These are phyloP conservation scores for Pistacia atlantica DNA, from an alignment of 345 rosid species.

Conservation along the genomic window DNA sequence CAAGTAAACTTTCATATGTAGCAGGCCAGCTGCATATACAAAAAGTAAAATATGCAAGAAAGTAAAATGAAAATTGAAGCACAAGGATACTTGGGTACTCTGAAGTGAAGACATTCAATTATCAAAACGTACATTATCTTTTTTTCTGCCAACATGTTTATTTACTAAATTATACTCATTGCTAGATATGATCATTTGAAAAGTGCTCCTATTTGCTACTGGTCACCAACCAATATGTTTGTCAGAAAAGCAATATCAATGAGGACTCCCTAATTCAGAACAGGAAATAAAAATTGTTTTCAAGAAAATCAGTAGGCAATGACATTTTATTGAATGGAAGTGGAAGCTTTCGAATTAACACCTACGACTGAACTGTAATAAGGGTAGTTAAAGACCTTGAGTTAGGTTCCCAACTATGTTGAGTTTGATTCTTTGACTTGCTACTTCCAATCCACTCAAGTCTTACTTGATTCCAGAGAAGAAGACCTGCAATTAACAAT, in stretches of 20 bases:
- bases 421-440: conserved; percentile 26
- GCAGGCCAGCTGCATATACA: conserved; percentile 45
- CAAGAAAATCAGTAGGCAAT: not conserved
- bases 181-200: not conserved
- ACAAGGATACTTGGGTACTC: not conserved
- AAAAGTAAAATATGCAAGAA: not conserved
- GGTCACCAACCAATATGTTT: not conserved
- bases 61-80: not conserved
- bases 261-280: not conserved
- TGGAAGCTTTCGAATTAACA: not conserved
- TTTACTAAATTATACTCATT: not conserved
- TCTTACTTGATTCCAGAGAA: conserved; percentile 67
- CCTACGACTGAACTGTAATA: not conserved
- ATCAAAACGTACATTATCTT: not conserved
- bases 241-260: not conserved
- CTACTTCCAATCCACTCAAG: conserved; percentile 59
- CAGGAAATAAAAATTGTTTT: not conserved
- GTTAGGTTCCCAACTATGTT: conserved; percentile 36
- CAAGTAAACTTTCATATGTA: conserved; percentile 62
- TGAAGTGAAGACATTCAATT: too few relatives aligned
- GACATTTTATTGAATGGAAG: not conserved
- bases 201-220: not conserved
- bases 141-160: not conserved
- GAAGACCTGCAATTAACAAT: conserved; percentile 44
- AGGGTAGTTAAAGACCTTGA: conserved; percentile 41